Evolutionary conservation across 1,284 basidiomycete genomes (phyloP).

Genomic region (Naganishia sp.): DNA sequence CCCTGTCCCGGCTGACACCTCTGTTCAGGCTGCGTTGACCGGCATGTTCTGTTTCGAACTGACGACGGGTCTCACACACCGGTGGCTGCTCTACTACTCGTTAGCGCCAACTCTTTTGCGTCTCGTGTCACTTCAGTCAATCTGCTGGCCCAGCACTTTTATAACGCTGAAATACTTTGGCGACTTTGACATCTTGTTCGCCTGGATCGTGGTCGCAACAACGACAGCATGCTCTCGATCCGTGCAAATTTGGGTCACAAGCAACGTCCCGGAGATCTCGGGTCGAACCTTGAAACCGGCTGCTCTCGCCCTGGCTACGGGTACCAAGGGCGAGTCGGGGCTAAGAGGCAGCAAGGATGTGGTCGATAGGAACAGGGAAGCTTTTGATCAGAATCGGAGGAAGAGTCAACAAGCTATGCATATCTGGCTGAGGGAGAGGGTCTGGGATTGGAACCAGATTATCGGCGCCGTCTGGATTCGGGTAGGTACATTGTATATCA

Average conservation of each 20-base stretch:
- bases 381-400: constrained; percentile 11
- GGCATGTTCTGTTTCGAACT: constrained; percentile 54
- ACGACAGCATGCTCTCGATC: constrained; percentile 51
- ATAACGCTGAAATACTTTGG: constrained; percentile 52
- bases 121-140: constrained; percentile 54
- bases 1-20: not conserved
- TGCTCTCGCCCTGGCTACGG: constrained; percentile 3
- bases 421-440: constrained; percentile 43
- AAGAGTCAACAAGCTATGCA: constrained; percentile 36
- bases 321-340: constrained; percentile 12
- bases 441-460: constrained; percentile 52
- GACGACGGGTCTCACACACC: constrained; percentile 53
- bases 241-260: constrained; percentile 56
- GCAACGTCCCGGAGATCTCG: constrained; percentile 45
- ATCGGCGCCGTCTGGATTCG: constrained; percentile 50
- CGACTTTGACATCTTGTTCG: constrained; percentile 46
- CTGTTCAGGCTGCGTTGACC: constrained; percentile 49
- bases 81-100: constrained; percentile 55
- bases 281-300: constrained; percentile 5
- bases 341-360: not conserved
- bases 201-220: constrained; percentile 55
- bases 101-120: constrained; percentile 53
- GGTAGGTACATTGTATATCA: constrained; percentile 45
- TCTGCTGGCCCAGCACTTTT: constrained; percentile 55
- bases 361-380: constrained; percentile 20